These are phyloP conservation scores for Alternaria novae-zelandiae DNA, from an alignment of 2,329 filamentous ascomycete genomes.

Conservation along the genomic window DNA sequence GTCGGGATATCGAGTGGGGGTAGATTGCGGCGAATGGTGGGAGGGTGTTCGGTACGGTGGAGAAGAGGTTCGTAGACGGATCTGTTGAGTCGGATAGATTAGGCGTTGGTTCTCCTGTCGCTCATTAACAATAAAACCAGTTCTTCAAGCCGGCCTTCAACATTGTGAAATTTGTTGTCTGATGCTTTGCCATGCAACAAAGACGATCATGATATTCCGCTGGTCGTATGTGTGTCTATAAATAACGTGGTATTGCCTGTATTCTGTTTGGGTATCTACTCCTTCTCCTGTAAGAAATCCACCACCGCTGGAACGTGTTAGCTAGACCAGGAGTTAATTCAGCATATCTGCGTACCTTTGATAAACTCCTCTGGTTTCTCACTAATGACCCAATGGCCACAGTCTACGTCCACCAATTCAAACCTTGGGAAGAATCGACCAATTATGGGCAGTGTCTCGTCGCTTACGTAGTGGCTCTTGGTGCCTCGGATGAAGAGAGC, in stretches of 20 bases:
- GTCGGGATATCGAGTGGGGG: background rate
- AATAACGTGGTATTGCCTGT: background rate
- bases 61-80: background rate
- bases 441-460: slow-evolving; percentile 79
- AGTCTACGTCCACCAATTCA: slow-evolving; percentile 73
- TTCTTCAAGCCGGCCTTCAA: background rate
- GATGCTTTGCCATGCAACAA: background rate
- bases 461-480: slow-evolving; percentile 77
- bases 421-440: slow-evolving; percentile 84
- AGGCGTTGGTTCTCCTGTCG: background rate
- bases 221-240: background rate
- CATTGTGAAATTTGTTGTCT: background rate
- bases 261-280: slow-evolving; percentile 20
- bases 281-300: slow-evolving; percentile 66
- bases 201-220: background rate
- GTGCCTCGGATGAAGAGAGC: slow-evolving; percentile 82
- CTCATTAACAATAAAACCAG: background rate
- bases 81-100: background rate
- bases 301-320: slow-evolving; percentile 61
- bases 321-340: background rate
- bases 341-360: slow-evolving; percentile 61
- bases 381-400: slow-evolving; percentile 89
- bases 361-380: slow-evolving; percentile 83
- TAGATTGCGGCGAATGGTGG: background rate
- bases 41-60: background rate